Percentiles rank a stretch among this genome's conserved stretches.
phyloP scores from a whole-genome alignment of 2,329 filamentous ascomycete genomes.

The Harringtonia aguacate region DNA sequence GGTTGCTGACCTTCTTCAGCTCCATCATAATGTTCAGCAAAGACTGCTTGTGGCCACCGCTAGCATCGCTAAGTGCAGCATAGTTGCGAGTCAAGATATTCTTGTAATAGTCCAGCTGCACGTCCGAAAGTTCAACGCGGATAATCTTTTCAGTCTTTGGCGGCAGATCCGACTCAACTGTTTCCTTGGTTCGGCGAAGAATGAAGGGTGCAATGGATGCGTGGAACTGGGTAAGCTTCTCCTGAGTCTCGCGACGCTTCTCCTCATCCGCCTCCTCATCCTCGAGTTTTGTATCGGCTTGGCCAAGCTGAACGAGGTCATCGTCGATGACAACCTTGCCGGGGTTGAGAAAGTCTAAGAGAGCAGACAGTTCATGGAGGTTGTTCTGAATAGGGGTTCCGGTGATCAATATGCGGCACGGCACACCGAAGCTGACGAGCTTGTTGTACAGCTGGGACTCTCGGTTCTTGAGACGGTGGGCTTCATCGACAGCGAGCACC shows the following conservation, averaged over 20 bases:
- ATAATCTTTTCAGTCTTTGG: conserved; percentile 99
- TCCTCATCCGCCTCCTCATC: conserved; percentile 21
- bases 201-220: conserved; percentile 87
- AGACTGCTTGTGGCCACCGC: conserved; percentile 86
- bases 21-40: conserved; percentile 99
- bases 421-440: conserved; percentile 75
- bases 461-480: conserved; percentile 90
- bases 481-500: conserved; percentile 91
- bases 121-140: conserved; percentile 89
- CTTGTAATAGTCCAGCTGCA: conserved; percentile 97
- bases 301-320: conserved; percentile 68
- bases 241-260: conserved; percentile 64
- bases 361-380: conserved; percentile 77
- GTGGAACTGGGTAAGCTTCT: conserved; percentile 79
- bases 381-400: conserved; percentile 98
- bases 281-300: conserved; percentile 21
- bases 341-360: conserved; percentile 97
- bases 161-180: conserved; percentile 90
- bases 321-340: conserved; percentile 85
- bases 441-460: conserved; percentile 88
- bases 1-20: conserved; percentile 96
- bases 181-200: conserved; percentile 90
- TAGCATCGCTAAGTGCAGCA: conserved; percentile 80
- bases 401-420: conserved; percentile 85
- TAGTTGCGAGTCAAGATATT: conserved; percentile 98